Base-by-base conservation (phyloP, 2,329 filamentous ascomycete genomes). In the Claviceps humidiphila region DNA sequence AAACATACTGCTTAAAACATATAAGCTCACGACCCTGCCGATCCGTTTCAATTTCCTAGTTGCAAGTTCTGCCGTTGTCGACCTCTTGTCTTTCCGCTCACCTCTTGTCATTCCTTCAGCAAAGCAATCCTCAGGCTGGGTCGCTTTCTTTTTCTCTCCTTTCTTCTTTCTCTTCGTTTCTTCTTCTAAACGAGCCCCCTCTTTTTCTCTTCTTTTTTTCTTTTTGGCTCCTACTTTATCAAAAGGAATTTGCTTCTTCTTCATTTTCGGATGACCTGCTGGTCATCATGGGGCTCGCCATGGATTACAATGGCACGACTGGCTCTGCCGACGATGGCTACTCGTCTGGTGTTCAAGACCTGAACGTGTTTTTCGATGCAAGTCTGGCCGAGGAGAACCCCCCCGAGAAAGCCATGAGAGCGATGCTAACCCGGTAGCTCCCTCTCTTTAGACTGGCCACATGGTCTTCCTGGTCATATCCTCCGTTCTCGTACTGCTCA, bases 291-390 rank as follows among this genome's bases (percentile, higher is more conserved):
- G 50, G 45, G 16, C 42, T 43, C 22, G 53, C 66, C 47, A 63
- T 63, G 53, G 58, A 61, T 43, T 81, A 78, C 67, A 76, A 75
- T 61, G 77, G 76, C 63, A 76, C 72, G 51, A 61, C 60, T 34
- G 75, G 68, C 54, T 62, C 63, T 57, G 75, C 76, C 62, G 69
- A 77, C 62, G 66, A 70, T 56, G 77, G 77, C 54, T 74, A 75
- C 64, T 75, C 75, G 50, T 63, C 66, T 51, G 63, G 59, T 11
- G 66, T 71, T 71, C 82, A 70, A 75, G 80, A 95, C 68, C 76
- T 95, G 59, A 95, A 95, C 69, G 72, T 90, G 60, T 94, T 81
- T 69, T 95, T 95, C 71, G 79, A 88, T 66, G 84, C 87, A 72
- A 59, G 77, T 37, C 44, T 9, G 16, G 34, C n/a, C 8, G 20